Evolutionary conservation across 192 early-diverging fungal genomes (phyloP), one percentile per base, ranked within the genome.

Genomic region (Linnemannia hyalina): DNA sequence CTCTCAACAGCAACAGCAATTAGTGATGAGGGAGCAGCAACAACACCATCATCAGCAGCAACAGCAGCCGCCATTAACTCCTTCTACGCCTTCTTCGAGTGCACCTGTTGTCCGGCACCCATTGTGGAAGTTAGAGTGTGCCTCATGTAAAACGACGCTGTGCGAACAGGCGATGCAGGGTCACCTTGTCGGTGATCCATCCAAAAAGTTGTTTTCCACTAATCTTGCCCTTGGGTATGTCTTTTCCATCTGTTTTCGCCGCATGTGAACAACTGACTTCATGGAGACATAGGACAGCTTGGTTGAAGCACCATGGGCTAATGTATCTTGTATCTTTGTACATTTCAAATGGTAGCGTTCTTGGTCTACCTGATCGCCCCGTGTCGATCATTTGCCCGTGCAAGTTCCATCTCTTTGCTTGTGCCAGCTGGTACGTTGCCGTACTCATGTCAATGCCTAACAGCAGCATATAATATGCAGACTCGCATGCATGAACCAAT

Each of bases 381-480:
- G 83, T 85, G 8, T 85, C 83, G 2, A 85, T 85, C 49, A 85
- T 85, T 26, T 85, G 83, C n/a, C 83, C 83, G 0, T 85, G 83
- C 75, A 85, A 85, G 40, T 85, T 85, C 70, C 83, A 85, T 65
- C 74, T 85, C 26, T 85, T 85, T 76, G 83, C 83, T 0, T 86
- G 83, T 47, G 83, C 83, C 22, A 86, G 83, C 63, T 86, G 83
- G 83, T 86, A 86, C 68, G 57, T 63, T 52, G 38, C 35, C 22
- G 0, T 75, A 10, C 22, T 9, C 10, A 13, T 0, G 29, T 13
- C 4, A 7, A 20, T 18, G 22, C 29, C 29, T 54, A 7, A 20
- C 41, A 3, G 0, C 20, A 52, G 0, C 20, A 7, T 23, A 18
- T 22, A 23, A 36, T 7, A 1, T 6, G 4, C 40, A 40, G 6